These are phyloP conservation scores for Phyllosticta capitalensis DNA, from an alignment of 2,329 filamentous ascomycete genomes.

Conservation along the genomic window DNA sequence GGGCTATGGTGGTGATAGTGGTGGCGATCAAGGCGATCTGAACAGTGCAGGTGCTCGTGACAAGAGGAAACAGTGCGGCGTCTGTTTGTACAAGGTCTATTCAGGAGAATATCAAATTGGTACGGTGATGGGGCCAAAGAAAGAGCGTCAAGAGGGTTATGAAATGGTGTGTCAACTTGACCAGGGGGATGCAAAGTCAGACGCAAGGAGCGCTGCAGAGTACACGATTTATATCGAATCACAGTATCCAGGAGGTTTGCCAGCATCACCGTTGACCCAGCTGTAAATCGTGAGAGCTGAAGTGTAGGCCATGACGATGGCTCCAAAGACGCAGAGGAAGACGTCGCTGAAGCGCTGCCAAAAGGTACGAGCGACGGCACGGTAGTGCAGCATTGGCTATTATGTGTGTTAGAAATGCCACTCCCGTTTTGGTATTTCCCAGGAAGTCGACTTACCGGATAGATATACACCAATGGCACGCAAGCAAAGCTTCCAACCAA, in stretches of 20 bases:
- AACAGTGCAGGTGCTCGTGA: no score
- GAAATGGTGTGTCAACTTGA: not conserved
- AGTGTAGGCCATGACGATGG: constrained; percentile 85
- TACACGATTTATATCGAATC: constrained; percentile 28
- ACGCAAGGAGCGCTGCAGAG: not conserved
- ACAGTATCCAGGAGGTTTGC: constrained; percentile 53
- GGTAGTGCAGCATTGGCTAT: constrained; percentile 83
- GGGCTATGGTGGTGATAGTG: no score
- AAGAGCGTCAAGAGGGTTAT: not conserved
- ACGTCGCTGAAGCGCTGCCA: constrained; percentile 66
- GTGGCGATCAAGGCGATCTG: no score
- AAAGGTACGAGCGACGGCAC: constrained; percentile 60
- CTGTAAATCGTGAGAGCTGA: constrained; percentile 77
- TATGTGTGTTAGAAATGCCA: constrained; percentile 23
- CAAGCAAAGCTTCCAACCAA: constrained; percentile 96
- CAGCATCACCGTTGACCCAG: constrained; percentile 59
- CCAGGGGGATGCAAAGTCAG: not conserved
- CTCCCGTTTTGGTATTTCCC: no score
- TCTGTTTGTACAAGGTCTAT: no score
- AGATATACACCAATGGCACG: constrained; percentile 93
- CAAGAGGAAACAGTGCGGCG: no score
- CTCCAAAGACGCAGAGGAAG: constrained; percentile 67
- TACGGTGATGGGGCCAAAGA: no score
- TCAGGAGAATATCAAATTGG: no score
- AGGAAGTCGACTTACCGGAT: constrained; percentile 93